phyloP scores from a whole-genome alignment of 2,329 filamentous ascomycete species.

The Pleochaeta shiraiana region DNA sequence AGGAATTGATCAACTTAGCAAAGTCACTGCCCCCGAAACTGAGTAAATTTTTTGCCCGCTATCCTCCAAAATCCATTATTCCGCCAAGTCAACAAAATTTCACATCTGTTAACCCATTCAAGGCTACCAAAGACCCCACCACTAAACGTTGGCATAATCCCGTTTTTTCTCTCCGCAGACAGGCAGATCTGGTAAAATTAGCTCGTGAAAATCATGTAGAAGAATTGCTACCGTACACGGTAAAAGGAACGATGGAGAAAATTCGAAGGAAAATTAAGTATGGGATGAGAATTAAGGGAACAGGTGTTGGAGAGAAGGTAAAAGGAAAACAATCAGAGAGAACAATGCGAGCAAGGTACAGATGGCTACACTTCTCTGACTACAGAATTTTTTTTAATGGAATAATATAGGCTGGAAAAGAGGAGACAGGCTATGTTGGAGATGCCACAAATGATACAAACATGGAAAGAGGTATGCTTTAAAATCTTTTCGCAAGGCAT shows the following conservation, averaged over 20 bases:
- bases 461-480: conserved; percentile 68
- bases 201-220: conserved; percentile 60
- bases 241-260: conserved; percentile 52
- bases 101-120: conserved; percentile 49
- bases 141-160: conserved; percentile 75
- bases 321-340: conserved; percentile 94
- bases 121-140: conserved; percentile 50
- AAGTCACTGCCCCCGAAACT: conserved; percentile 56
- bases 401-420: conserved; percentile 50
- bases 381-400: background rate
- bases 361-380: background rate
- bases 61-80: conserved; percentile 49
- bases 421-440: conserved; percentile 80
- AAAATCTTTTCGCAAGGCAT: background rate
- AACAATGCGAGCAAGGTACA: conserved; percentile 52
- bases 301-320: conserved; percentile 75
- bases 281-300: conserved; percentile 73
- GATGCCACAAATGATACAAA: conserved; percentile 79
- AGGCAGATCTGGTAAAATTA: conserved; percentile 80
- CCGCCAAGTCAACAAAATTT: conserved; percentile 22
- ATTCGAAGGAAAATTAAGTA: conserved; percentile 53
- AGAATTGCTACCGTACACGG: conserved; percentile 53
- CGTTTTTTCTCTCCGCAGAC: conserved; percentile 59
- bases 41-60: conserved; percentile 71
- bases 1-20: conserved; percentile 29